Conservation (phyloP, 805 yeast genomes). For the Clavispora carvajalis region DNA sequence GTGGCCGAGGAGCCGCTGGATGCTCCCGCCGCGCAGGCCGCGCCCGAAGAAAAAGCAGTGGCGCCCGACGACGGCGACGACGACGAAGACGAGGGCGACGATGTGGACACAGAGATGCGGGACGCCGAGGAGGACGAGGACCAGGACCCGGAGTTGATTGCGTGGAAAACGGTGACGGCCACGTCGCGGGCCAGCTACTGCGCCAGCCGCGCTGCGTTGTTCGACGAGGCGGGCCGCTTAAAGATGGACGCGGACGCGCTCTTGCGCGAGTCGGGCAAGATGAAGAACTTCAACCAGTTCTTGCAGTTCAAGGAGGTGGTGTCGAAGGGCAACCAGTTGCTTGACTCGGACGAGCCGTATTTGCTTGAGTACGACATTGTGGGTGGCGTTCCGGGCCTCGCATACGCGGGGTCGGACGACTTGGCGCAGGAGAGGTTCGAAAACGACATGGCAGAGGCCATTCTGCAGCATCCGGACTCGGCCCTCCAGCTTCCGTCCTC, state of each 20-base stretch:
- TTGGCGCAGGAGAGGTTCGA: slow-evolving; percentile 36
- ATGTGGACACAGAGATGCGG: slow-evolving; percentile 10
- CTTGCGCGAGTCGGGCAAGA: slow-evolving; percentile 57
- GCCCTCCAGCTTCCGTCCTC: slow-evolving; percentile 21
- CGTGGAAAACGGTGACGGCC: slow-evolving; percentile 83
- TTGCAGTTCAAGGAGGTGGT: slow-evolving; percentile 34
- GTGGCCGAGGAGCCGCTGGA: slow-evolving; percentile 5
- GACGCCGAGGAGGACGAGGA: slow-evolving; percentile 51
- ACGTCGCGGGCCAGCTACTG: slow-evolving; percentile 74
- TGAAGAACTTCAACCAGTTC: slow-evolving; percentile 56
- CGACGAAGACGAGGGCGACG: slow-evolving; percentile 34
- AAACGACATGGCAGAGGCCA: slow-evolving; percentile 30
- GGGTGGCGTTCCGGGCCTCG: slow-evolving; percentile 71
- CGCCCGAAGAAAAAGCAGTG: slow-evolving; percentile 18
- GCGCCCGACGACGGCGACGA: slow-evolving; percentile 28
- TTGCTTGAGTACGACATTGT: slow-evolving; percentile 78
- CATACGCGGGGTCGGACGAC: slow-evolving; percentile 46
- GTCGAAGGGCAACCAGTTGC: slow-evolving; percentile 38
- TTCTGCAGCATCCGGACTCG: slow-evolving; percentile 19
- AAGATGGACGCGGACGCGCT: slow-evolving; percentile 68
- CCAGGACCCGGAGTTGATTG: slow-evolving; percentile 68
- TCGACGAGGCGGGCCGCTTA: slow-evolving; percentile 50
- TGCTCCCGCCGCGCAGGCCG: no score
- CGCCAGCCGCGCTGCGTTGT: slow-evolving; percentile 58
- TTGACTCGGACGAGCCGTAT: slow-evolving; percentile 58